These are phyloP conservation scores for Fusarium poae DNA, from an alignment of 2,329 filamentous ascomycete species.

Conservation along the genomic window DNA sequence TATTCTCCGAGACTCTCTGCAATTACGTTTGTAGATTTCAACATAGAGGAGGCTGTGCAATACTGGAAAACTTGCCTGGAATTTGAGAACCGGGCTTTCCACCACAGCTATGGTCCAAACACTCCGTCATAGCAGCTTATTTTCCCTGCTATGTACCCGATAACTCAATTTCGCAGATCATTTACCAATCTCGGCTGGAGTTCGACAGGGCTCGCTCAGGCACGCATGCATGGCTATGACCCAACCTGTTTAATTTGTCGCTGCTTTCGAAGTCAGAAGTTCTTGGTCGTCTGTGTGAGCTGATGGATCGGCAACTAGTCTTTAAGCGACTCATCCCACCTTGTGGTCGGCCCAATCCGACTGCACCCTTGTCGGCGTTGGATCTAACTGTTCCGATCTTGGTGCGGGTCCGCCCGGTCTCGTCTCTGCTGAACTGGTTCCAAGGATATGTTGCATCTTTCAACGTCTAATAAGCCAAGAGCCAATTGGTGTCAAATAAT, in stretches of 20 bases:
- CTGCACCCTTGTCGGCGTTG: conserved; percentile 42
- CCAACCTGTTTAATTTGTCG: conserved; percentile 30
- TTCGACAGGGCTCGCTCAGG: conserved; percentile 32
- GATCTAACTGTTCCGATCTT: conserved; percentile 49
- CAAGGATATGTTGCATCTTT: conserved; percentile 12
- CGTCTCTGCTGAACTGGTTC: conserved; percentile 5
- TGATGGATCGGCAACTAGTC: conserved; percentile 48
- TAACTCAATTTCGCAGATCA: conserved; percentile 32
- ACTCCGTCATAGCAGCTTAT: not conserved
- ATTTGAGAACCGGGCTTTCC: conserved; percentile 14
- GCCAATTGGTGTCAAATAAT: conserved; percentile 22
- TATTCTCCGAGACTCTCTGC: conserved; percentile 9
- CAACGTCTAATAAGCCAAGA: conserved; percentile 6
- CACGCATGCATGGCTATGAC: conserved; percentile 11
- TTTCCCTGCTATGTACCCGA: conserved; percentile 1
- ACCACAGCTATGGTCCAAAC: not conserved
- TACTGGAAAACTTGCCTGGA: conserved; percentile 18
- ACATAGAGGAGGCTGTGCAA: conserved; percentile 20
- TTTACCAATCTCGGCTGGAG: conserved; percentile 6
- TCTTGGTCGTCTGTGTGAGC: conserved; percentile 37
- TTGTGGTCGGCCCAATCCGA: conserved; percentile 48
- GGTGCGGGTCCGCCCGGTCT: conserved; percentile 42
- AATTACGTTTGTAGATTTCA: conserved; percentile 8
- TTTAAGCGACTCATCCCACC: conserved; percentile 43
- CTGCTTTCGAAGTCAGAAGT: conserved; percentile 29